Conservation (phyloP, 140 eudicot species). For the Stevia rebaudiana region DNA sequence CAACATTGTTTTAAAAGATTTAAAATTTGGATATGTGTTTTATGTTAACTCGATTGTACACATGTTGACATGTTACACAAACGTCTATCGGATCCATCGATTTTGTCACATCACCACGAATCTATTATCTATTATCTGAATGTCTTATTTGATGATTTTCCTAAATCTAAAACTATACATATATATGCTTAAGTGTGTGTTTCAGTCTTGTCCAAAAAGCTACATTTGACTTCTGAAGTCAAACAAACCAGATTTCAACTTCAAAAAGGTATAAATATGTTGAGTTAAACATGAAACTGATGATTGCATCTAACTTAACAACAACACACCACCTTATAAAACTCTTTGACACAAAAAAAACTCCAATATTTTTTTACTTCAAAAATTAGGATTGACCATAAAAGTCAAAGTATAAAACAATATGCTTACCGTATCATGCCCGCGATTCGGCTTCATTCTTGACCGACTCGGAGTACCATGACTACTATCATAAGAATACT, state of each 20-base stretch:
- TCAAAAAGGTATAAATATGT: neutral
- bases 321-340: neutral
- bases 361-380: neutral
- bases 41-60: too few relatives aligned
- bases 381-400: neutral
- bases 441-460: constrained; percentile 48
- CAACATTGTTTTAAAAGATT: too few relatives aligned
- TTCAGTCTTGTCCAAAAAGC: neutral
- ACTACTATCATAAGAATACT: constrained; percentile 45
- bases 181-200: too few relatives aligned
- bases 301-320: neutral
- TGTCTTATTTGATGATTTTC: too few relatives aligned
- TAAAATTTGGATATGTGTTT: too few relatives aligned
- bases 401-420: constrained; percentile 1
- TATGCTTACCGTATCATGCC: constrained; percentile 55
- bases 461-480: constrained; percentile 59
- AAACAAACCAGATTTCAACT: constrained; percentile 4
- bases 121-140: too few relatives aligned
- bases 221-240: constrained; percentile 13
- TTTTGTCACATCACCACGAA: too few relatives aligned
- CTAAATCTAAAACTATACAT: too few relatives aligned
- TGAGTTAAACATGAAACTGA: neutral
- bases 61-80: neutral
- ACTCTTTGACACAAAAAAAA: neutral
- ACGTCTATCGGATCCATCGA: neutral